These are phyloP conservation scores for Lycium ferocissimum DNA, from an alignment of 257 asterid genomes.

Conservation along the genomic window DNA sequence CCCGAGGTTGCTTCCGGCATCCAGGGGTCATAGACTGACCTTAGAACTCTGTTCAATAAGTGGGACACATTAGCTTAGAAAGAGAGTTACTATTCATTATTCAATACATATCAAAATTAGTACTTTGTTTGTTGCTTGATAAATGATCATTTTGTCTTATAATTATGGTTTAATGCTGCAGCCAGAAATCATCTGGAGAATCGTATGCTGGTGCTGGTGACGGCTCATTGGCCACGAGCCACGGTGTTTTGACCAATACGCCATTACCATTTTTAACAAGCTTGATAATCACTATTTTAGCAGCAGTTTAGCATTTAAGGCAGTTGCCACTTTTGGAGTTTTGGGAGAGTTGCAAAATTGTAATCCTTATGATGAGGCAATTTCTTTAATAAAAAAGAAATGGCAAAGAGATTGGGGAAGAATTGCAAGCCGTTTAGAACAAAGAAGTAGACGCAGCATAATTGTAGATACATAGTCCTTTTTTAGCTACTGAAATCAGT, in stretches of 20 bases:
- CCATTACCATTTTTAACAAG: constrained; percentile 17
- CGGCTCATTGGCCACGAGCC: constrained; percentile 45
- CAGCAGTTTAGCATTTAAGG: constrained; percentile 19
- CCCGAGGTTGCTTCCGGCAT: neutral
- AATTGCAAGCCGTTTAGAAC: neutral
- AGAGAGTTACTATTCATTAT: neutral
- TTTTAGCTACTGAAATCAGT: too few relatives aligned
- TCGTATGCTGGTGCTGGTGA: constrained; percentile 36
- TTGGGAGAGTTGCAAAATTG: neutral
- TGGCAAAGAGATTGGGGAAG: neutral
- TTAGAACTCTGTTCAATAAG: neutral
- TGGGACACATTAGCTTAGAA: neutral
- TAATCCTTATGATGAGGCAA: neutral
- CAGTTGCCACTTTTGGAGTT: neutral
- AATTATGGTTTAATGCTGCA: constrained; percentile 36
- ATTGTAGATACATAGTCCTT: neutral
- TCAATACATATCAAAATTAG: neutral
- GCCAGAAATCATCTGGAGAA: constrained; percentile 61
- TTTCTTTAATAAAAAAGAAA: too few relatives aligned
- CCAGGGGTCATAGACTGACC: neutral
- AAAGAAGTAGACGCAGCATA: neutral
- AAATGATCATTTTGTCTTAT: neutral
- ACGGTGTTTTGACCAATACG: neutral
- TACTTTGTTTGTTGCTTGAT: neutral
- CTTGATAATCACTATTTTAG: constrained; percentile 28